A percentile compares a stretch with the other conserved stretches of the same genome.
phyloP scores from a whole-genome alignment of 768 basidiomycete species.

The Coprinopsis cinerea region DNA sequence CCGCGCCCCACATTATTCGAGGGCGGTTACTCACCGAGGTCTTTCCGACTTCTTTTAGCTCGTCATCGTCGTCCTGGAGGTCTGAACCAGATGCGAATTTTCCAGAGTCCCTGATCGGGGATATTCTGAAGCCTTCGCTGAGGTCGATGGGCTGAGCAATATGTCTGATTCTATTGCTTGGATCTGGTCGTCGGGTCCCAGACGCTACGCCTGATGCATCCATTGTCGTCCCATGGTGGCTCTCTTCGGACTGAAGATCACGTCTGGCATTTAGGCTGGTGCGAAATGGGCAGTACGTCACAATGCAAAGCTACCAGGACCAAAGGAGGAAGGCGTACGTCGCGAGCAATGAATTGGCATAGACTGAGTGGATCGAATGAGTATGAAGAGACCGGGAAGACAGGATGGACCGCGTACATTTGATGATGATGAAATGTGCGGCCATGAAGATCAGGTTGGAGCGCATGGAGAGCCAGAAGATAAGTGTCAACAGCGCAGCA shows the following conservation, averaged over 20 bases:
- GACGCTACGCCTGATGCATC: too few species aligned
- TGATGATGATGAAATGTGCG: conserved; percentile 43
- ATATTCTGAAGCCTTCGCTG: too few species aligned
- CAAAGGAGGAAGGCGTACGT: conserved; percentile 12
- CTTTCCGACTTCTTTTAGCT: too few species aligned
- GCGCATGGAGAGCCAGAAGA: conserved; percentile 42
- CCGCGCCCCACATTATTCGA: background rate
- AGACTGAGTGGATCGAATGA: conserved; percentile 26
- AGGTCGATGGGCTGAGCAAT: too few species aligned
- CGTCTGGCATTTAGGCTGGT: background rate
- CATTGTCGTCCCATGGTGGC: too few species aligned
- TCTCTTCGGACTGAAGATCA: too few species aligned
- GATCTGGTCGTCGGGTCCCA: too few species aligned
- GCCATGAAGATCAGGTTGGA: conserved; percentile 42
- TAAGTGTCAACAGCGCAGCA: conserved; percentile 42
- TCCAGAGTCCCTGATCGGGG: too few species aligned
- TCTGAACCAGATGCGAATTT: too few species aligned
- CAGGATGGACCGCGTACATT: conserved; percentile 25
- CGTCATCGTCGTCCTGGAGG: too few species aligned
- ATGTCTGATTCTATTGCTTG: too few species aligned
- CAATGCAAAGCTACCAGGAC: background rate
- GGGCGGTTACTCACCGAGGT: background rate
- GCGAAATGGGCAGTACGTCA: background rate
- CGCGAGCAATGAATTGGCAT: conserved; percentile 40
- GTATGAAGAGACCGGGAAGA: background rate